These are phyloP conservation scores for Citrus mangshanensis DNA, from an alignment of 345 rosid species.

Conservation along the genomic window DNA sequence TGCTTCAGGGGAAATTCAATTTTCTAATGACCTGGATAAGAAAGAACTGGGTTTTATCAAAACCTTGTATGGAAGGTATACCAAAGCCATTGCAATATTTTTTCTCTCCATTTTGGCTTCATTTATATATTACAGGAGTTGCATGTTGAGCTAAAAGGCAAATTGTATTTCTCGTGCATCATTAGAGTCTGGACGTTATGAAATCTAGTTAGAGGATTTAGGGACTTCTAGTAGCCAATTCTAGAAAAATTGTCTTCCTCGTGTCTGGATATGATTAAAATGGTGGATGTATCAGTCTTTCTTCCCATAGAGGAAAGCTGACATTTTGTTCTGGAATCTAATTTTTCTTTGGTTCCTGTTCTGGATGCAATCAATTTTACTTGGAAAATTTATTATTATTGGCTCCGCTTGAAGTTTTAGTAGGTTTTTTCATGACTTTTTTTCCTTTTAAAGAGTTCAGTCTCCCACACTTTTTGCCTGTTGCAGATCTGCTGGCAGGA, in stretches of 20 bases:
- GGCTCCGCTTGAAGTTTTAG: not conserved
- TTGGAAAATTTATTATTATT: not conserved
- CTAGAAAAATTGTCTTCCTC: not conserved
- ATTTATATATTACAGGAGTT: not conserved
- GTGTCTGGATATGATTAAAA: not conserved
- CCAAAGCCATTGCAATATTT: slow-evolving; percentile 2
- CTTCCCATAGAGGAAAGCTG: not conserved
- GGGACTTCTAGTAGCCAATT: not conserved
- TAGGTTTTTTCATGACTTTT: not conserved
- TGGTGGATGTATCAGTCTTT: not conserved
- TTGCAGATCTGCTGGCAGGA: slow-evolving; percentile 75
- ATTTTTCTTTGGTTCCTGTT: not conserved
- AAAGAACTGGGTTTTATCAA: slow-evolving; percentile 54
- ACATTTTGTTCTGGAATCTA: not conserved
- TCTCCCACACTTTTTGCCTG: slow-evolving; percentile 22
- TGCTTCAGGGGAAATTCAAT: slow-evolving; percentile 31
- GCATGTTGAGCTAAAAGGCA: not conserved
- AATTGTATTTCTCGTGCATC: not conserved
- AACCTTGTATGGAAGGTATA: slow-evolving; percentile 77
- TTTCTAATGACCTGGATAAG: slow-evolving; percentile 23
- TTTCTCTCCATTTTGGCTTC: not conserved
- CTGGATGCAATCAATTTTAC: not conserved
- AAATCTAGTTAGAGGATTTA: not conserved
- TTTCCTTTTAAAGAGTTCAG: not conserved
- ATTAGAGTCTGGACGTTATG: not conserved